Evolutionary conservation across 2,329 filamentous ascomycete genomes (phyloP).

Genomic region (Ustulina deusta): DNA sequence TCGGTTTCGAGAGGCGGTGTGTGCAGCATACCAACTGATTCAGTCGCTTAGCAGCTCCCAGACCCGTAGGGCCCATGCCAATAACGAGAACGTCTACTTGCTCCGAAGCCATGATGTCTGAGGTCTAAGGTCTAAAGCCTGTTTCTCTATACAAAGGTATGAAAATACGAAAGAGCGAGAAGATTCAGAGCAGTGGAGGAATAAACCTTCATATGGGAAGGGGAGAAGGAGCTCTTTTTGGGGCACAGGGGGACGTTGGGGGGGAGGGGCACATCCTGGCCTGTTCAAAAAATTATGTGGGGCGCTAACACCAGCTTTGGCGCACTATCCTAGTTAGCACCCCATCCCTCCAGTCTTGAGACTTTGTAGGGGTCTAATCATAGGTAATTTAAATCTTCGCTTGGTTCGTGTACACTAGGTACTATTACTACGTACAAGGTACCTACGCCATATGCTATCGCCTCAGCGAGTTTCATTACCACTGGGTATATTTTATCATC

Average conservation of each 20-base stretch:
- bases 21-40: conserved; percentile 84
- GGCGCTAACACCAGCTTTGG: conserved; percentile 25
- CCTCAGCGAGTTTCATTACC: conserved; percentile 20
- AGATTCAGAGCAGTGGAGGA: conserved; percentile 31
- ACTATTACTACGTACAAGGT: conserved; percentile 20
- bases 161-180: conserved; percentile 16
- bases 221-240: conserved; percentile 37
- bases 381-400: conserved; percentile 32
- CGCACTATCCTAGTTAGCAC: conserved; percentile 7
- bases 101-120: conserved; percentile 46
- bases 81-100: conserved; percentile 98
- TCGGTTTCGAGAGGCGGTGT: conserved; percentile 48
- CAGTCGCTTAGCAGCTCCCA: conserved; percentile 97
- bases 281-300: conserved; percentile 35
- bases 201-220: conserved; percentile 26
- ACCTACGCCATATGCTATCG: background rate
- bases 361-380: conserved; percentile 22
- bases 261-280: conserved; percentile 37
- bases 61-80: conserved; percentile 95
- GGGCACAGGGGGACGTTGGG: conserved; percentile 25
- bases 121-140: conserved; percentile 23
- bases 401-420: conserved; percentile 4
- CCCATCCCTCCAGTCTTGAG: conserved; percentile 18
- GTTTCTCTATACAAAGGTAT: conserved; percentile 29
- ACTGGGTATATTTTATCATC: background rate